Percentiles rank a stretch among this genome's conserved stretches.
Conservation (phyloP, 139 green algal species). For the Chlorella sp. region DNA sequence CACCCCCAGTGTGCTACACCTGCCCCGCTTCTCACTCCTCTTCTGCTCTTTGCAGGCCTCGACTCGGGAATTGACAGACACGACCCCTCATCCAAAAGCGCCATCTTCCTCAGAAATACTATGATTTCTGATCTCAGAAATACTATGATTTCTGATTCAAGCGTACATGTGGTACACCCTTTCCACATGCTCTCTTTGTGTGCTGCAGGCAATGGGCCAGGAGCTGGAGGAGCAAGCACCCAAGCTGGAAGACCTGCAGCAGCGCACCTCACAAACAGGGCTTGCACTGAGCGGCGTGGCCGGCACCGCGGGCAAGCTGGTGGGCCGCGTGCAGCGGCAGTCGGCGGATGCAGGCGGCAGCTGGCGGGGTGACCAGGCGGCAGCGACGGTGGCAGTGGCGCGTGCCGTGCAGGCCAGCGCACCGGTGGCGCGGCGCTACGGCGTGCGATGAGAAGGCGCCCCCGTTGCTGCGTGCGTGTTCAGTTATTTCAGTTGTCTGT, state of each 20-base stretch:
- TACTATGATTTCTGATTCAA: neutral
- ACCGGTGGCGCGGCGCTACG: neutral
- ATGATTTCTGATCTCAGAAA: neutral
- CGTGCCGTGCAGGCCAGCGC: neutral
- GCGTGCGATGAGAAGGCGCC: neutral
- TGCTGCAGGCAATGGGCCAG: conserved; percentile 26
- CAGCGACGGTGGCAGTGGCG: neutral
- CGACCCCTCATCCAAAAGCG: neutral
- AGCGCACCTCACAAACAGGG: neutral
- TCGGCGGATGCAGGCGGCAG: neutral
- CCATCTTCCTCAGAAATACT: neutral
- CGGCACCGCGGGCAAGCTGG: neutral
- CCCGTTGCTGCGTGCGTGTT: too few relatives aligned
- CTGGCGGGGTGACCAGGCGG: neutral
- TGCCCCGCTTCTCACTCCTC: neutral
- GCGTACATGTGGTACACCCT: neutral
- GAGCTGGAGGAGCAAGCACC: conserved; percentile 32
- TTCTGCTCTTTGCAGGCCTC: neutral
- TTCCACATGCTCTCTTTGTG: neutral
- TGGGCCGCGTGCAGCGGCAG: neutral
- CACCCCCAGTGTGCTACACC: too few relatives aligned
- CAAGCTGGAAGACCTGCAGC: conserved; percentile 15
- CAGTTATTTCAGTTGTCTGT: neutral
- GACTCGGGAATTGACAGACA: too few relatives aligned
- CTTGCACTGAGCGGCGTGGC: neutral